These are phyloP conservation scores for Endothia cerciana DNA, from an alignment of 2,329 filamentous ascomycete species.

Conservation along the genomic window DNA sequence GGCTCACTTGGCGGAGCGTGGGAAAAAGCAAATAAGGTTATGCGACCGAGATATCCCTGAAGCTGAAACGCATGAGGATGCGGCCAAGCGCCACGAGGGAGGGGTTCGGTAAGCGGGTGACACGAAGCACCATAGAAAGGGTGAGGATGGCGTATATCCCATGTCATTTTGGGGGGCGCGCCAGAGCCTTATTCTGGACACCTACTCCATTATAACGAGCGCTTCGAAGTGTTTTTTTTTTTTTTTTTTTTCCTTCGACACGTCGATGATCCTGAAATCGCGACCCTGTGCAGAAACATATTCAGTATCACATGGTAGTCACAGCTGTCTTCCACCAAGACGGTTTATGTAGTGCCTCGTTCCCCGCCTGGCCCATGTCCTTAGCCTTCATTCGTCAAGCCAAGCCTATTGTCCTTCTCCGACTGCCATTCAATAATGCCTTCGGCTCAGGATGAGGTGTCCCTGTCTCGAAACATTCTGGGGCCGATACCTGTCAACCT, in stretches of 20 bases:
- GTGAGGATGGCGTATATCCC: not conserved
- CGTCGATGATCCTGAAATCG: no score
- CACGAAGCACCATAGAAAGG: not conserved
- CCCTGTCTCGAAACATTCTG: not conserved
- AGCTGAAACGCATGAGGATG: not conserved
- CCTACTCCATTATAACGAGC: not conserved
- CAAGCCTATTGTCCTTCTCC: not conserved
- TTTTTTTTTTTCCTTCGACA: not conserved
- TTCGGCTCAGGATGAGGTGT: not conserved
- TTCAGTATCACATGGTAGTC: not conserved
- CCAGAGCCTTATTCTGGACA: not conserved
- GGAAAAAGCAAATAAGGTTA: not conserved
- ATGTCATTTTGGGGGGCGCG: not conserved
- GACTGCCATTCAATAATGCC: not conserved
- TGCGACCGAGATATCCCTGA: not conserved
- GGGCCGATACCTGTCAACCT: not conserved
- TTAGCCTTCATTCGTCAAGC: slow-evolving; percentile 9
- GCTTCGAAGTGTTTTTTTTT: not conserved
- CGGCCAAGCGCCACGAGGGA: not conserved
- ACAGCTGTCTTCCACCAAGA: not conserved
- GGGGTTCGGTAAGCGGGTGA: not conserved
- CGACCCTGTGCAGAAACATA: not conserved
- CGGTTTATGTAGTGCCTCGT: not conserved
- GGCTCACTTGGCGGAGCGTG: not conserved
- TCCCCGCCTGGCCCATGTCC: not conserved